phyloP scores from a whole-genome alignment of 768 basidiomycete species.

The Suillus subalutaceus region DNA sequence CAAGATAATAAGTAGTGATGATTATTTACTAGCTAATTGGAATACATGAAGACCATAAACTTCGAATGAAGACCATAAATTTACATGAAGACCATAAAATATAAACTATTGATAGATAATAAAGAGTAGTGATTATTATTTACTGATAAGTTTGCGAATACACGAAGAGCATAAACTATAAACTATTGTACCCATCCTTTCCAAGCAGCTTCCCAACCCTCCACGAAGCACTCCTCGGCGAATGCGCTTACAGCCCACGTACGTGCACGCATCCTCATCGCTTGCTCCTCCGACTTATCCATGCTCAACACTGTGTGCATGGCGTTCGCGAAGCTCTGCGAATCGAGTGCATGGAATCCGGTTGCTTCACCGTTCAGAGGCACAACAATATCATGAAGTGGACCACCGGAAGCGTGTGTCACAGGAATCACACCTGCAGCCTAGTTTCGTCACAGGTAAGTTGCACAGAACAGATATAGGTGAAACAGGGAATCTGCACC shows the following conservation, averaged over 20 bases:
- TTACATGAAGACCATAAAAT: too few relatives aligned
- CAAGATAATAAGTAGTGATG: too few relatives aligned
- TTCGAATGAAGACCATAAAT: too few relatives aligned
- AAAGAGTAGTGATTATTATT: neutral
- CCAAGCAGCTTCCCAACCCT: constrained; percentile 74
- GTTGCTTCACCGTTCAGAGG: constrained; percentile 73
- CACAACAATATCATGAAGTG: constrained; percentile 87
- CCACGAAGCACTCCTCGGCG: constrained; percentile 76
- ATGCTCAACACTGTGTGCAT: constrained; percentile 68
- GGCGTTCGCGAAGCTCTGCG: constrained; percentile 65
- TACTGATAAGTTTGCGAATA: neutral
- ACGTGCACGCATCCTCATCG: constrained; percentile 70
- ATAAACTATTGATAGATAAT: neutral
- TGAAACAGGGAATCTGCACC: constrained; percentile 49
- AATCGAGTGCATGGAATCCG: constrained; percentile 79
- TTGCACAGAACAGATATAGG: constrained; percentile 16
- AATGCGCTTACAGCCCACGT: constrained; percentile 74
- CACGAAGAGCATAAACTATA: neutral
- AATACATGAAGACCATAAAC: too few relatives aligned
- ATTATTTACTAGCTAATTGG: too few relatives aligned
- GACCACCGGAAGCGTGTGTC: constrained; percentile 91
- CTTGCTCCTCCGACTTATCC: constrained; percentile 52
- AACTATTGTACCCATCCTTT: constrained; percentile 23
- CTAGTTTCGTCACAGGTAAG: constrained; percentile 42
- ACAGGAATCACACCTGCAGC: constrained; percentile 94